Evolutionary conservation across 169 alveolate species (phyloP).

Genomic region (Toxoplasma gondii): DNA sequence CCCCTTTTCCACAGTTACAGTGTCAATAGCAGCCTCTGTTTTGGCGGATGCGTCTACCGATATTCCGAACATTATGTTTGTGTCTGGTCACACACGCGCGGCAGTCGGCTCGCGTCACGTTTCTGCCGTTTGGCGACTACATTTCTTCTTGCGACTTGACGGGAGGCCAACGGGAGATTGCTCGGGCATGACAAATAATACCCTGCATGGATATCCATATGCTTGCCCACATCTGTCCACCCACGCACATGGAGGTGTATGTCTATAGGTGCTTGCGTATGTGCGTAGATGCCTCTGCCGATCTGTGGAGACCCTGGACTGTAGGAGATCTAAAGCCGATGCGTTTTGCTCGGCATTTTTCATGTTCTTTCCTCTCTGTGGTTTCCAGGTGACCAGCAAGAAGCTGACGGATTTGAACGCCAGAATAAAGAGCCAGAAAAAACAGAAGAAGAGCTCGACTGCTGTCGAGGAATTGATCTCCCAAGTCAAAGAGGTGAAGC

Average conservation of each 20-base stretch:
- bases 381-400: constrained; percentile 43
- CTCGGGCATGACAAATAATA: no score
- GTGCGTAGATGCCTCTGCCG: no score
- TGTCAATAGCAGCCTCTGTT: background rate
- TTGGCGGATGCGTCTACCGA: background rate
- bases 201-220: no score
- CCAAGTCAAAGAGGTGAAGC: constrained; percentile 56
- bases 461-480: constrained; percentile 45
- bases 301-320: no score
- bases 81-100: background rate
- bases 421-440: constrained; percentile 25
- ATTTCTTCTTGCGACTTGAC: no score
- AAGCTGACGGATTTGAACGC: constrained; percentile 3
- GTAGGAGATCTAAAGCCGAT: no score
- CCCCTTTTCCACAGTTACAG: background rate
- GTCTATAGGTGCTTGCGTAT: background rate
- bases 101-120: no score
- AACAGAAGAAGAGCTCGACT: constrained; percentile 43
- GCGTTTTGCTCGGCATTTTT: no score
- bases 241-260: background rate
- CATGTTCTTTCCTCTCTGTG: background rate
- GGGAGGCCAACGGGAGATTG: no score
- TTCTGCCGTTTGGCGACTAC: no score
- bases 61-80: background rate
- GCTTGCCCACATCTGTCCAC: background rate